phyloP scores from a whole-genome alignment of 1,284 basidiomycete species.

The Puccinia horiana region DNA sequence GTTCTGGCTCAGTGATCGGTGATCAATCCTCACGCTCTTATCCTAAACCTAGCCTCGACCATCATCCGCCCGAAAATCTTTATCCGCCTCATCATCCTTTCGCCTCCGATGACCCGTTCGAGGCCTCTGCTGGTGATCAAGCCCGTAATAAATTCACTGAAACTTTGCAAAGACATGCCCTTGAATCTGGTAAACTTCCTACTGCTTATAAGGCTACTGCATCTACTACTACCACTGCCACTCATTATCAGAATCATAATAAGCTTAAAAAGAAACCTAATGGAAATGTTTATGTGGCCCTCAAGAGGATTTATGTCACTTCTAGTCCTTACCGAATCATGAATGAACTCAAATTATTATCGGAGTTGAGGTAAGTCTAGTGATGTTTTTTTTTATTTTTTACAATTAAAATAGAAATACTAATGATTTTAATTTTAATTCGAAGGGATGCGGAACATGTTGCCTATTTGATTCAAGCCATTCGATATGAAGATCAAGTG shows the following conservation, averaged over 20 bases:
- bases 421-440: background rate
- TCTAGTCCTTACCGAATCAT: slow-evolving; percentile 87
- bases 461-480: slow-evolving; percentile 90
- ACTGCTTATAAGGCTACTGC: slow-evolving; percentile 57
- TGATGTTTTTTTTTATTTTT: background rate
- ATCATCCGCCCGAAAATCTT: background rate
- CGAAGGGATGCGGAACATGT: slow-evolving; percentile 75
- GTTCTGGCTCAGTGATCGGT: slow-evolving; percentile 23
- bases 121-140: slow-evolving; percentile 34
- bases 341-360: slow-evolving; percentile 93
- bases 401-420: background rate
- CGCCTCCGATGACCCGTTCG: slow-evolving; percentile 27
- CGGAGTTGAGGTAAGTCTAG: slow-evolving; percentile 64
- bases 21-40: slow-evolving; percentile 1
- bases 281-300: slow-evolving; percentile 72
- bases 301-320: slow-evolving; percentile 97
- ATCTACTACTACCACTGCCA: background rate
- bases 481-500: slow-evolving; percentile 86
- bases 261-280: slow-evolving; percentile 55
- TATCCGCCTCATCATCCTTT: slow-evolving; percentile 3
- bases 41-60: background rate
- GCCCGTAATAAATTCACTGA: slow-evolving; percentile 45
- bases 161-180: slow-evolving; percentile 40
- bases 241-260: background rate
- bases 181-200: slow-evolving; percentile 64